Conservation (phyloP, 805 yeast genomes). For the Alloascoidea africana region DNA sequence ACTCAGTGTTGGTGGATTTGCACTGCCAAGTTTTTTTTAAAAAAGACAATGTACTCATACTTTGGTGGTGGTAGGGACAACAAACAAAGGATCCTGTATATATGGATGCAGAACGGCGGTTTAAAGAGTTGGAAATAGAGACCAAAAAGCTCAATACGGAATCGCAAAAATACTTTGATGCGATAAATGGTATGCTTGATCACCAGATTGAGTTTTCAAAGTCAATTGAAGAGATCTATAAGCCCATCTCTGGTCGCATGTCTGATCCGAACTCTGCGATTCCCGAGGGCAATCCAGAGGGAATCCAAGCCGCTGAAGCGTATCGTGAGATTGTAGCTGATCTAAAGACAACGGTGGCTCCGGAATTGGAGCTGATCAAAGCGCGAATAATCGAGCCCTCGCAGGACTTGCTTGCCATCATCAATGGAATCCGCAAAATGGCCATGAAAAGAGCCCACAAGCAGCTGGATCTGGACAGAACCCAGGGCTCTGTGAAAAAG, state of each 20-base stretch:
- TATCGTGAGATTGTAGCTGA: constrained; percentile 81
- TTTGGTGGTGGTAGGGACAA: not conserved
- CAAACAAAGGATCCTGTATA: constrained; percentile 61
- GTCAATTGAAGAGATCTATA: constrained; percentile 89
- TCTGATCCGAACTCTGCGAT: constrained; percentile 77
- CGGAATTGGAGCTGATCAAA: constrained; percentile 87
- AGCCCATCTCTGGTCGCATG: constrained; percentile 86
- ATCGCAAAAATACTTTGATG: constrained; percentile 76
- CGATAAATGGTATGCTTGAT: constrained; percentile 86
- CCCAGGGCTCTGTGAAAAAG: constrained; percentile 51
- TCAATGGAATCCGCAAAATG: constrained; percentile 79
- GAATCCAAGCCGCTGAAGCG: constrained; percentile 87
- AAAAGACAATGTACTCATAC: no score
- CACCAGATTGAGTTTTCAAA: constrained; percentile 93
- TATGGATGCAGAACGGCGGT: constrained; percentile 90
- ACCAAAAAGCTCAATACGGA: constrained; percentile 84
- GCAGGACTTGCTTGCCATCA: constrained; percentile 73
- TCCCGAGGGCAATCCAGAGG: constrained; percentile 94
- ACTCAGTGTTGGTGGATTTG: no score
- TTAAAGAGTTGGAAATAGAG: constrained; percentile 80
- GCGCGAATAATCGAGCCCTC: constrained; percentile 84
- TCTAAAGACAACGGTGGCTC: constrained; percentile 71
- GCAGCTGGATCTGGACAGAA: constrained; percentile 87
- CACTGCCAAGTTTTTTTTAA: no score
- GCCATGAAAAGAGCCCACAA: constrained; percentile 91